Evolutionary conservation across 345 rosid genomes (phyloP).

Genomic region (Pistacia integerrima): DNA sequence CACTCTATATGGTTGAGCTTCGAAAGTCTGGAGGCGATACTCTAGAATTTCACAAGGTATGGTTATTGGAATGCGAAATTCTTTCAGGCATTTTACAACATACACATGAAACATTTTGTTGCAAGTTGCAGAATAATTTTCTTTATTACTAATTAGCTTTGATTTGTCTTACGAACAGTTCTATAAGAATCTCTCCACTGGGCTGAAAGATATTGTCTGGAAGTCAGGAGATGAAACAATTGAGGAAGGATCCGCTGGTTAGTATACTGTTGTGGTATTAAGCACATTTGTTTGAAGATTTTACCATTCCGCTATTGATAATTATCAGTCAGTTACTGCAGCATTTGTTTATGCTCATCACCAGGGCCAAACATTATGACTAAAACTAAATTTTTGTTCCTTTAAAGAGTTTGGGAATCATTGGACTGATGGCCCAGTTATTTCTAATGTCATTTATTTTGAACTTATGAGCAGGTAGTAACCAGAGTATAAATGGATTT

Average conservation of each 20-base stretch:
- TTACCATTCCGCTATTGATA: neutral
- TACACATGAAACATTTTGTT: neutral
- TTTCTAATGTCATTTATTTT: neutral
- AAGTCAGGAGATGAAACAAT: slow-evolving; percentile 61
- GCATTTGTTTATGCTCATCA: neutral
- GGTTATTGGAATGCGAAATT: neutral
- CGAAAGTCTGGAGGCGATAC: slow-evolving; percentile 97
- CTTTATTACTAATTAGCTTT: neutral
- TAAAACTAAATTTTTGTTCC: neutral
- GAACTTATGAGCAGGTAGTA: neutral
- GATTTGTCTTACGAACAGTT: slow-evolving; percentile 50
- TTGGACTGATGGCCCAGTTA: neutral
- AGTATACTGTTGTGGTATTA: neutral
- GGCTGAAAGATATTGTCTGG: slow-evolving; percentile 97
- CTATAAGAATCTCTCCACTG: slow-evolving; percentile 79
- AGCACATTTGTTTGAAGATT: neutral
- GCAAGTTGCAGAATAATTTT: neutral
- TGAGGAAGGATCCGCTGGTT: slow-evolving; percentile 35
- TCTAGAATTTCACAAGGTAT: slow-evolving; percentile 95
- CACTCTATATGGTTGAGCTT: slow-evolving; percentile 93
- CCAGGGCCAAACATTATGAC: neutral
- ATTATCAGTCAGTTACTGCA: neutral
- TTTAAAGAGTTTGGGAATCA: neutral
- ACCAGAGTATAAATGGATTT: neutral
- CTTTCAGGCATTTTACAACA: neutral